Evolutionary conservation across 257 asterid species (phyloP), one percentile per base, ranked within the genome.

Genomic region (Echium plantagineum): DNA sequence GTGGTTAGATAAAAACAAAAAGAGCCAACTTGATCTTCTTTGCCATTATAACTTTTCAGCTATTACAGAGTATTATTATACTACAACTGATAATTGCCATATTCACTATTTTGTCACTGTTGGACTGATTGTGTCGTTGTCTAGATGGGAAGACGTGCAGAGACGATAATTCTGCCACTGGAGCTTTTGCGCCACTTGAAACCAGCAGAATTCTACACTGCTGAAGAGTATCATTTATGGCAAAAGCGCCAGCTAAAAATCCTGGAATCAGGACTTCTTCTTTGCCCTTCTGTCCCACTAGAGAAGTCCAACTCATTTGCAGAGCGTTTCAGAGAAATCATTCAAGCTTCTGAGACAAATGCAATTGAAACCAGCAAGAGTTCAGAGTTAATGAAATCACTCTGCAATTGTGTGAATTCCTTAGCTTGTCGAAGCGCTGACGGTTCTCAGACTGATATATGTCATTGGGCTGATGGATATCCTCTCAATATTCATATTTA

Each of bases 391-490:
- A 75, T 87, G 80, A 71, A 68, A 62, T 67, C 21, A 28, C 84
- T 90, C 66, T 83, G 83, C 18, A 79, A 52, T 52, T 60, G 69
- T 66, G 91, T 81, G 55, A 71, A 66, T 59, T 77, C 90, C 5
- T 89, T 87, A 61, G 83, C 98, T 66, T 70, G 82, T 71, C 77
- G 96, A 71, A 80, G 94, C 61, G 80, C 81, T 75, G 97, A 90
- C 68, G 95, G 91, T 59, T 77, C 90, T 15, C 61, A 51, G 58
- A 69, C 96, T 7, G 85, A 80, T 70, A 70, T 69, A 55, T 83
- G 93, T 81, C 98, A 90, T 68, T 90, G 98, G 98, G 98, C 96
- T 16, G 96, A 90, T 74, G 96, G 96, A 15, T 56, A 74, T 61
- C 98, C 98, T 20, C 69, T 90, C 65, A 90, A 83, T 77, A 80